Evolutionary conservation across 2,329 filamentous ascomycete genomes (phyloP), one percentile per base, ranked within the genome.

Genomic region (Tolypocladium ovalisporum): DNA sequence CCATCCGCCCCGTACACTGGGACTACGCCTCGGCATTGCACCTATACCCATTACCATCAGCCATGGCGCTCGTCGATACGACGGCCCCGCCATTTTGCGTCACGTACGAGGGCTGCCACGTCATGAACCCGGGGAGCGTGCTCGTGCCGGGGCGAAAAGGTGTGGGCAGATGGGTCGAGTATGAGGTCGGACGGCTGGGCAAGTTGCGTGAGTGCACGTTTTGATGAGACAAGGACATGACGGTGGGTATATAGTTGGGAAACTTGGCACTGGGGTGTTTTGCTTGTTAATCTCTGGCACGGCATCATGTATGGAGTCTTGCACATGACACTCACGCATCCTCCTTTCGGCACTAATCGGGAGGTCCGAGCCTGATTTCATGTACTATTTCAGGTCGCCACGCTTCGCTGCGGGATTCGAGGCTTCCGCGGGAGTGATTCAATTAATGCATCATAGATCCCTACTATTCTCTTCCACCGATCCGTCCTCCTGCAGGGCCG

Each of bases 91-190:
- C 90, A 0, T 99, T 96, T 67, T 88, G 87, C 56, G 77, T 97
- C 62, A 96, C 89, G 17, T 97, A 97, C 67, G 93, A 96, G 71
- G 93, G 92, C 0, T 97, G 94, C 67, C 89, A 94, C 74, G 92
- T 97, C 37, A 86, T 99, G 82, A 99, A 99, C 69, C 92, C 94
- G 0, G 90, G 91, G 7, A 79, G 81, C 54, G 72, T 99, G 54
- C 79, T 95, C 29, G 85, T 89, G 0, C 76, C 82, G 0, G 87
- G 86, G 0, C 79, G 85, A 56, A 82, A 84, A 61, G 84, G 85
- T 4, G 82, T 86, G 8, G 88, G 85, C 7, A 80, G 86, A 61
- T 97, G 94, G 93, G 79, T 93, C 1, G 94, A 97, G 74, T 97
- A 93, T 75, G 88, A 89, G 71, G 71, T 89, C 49, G 79, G 83